A percentile compares a stretch with the other conserved stretches of the same genome.
These are phyloP conservation scores for Trametes cinnabarina DNA, from an alignment of 768 basidiomycete genomes.

Conservation along the genomic window DNA sequence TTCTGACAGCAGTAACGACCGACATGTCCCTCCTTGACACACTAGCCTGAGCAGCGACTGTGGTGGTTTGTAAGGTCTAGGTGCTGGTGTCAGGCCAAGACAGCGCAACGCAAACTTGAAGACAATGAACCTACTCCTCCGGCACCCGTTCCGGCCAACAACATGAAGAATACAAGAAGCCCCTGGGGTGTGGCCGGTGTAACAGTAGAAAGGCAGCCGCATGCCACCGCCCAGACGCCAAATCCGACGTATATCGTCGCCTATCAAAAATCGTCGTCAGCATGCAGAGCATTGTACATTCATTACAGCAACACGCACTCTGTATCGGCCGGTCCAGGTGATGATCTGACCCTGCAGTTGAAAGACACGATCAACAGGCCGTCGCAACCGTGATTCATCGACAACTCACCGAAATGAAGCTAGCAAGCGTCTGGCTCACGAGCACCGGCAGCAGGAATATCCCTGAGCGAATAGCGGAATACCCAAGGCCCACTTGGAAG, in stretches of 20 bases:
- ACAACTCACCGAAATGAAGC: constrained; percentile 45
- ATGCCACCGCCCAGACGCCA: constrained; percentile 64
- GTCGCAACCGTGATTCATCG: too few species aligned
- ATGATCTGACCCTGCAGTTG: constrained; percentile 53
- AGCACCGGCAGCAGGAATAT: constrained; percentile 70
- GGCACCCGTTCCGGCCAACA: constrained; percentile 27
- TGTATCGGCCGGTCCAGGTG: constrained; percentile 63
- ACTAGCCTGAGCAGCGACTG: constrained; percentile 70
- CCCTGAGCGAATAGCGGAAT: constrained; percentile 60
- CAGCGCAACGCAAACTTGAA: background rate
- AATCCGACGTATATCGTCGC: constrained; percentile 64
- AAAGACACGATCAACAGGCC: background rate
- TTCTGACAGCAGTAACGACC: constrained; percentile 67
- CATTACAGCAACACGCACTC: constrained; percentile 34
- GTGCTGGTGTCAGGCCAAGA: background rate
- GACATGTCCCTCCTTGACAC: constrained; percentile 73
- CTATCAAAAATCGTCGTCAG: constrained; percentile 27
- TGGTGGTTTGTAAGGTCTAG: constrained; percentile 63
- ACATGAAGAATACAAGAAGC: constrained; percentile 46
- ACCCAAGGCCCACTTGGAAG: constrained; percentile 71
- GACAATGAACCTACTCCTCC: constrained; percentile 24
- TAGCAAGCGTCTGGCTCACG: constrained; percentile 59
- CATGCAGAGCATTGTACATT: background rate
- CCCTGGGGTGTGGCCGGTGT: constrained; percentile 45
- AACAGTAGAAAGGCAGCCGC: constrained; percentile 68